phyloP scores from a whole-genome alignment of 495 filamentous ascomycete species.

The Hypoxylon lenormandii region DNA sequence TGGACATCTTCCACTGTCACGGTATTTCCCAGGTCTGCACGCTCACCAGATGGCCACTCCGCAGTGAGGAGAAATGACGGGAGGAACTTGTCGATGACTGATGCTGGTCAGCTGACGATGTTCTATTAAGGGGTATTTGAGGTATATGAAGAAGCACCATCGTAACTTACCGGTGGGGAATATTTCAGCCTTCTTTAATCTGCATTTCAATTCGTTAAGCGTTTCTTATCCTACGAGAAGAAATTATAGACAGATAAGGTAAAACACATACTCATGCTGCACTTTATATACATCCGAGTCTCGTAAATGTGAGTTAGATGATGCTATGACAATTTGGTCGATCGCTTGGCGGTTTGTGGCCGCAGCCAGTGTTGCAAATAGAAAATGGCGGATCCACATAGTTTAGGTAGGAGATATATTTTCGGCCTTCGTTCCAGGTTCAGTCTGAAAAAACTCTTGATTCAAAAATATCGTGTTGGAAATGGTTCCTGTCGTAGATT shows the following conservation, averaged over 20 bases:
- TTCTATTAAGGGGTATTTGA: neutral
- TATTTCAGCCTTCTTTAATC: conserved; percentile 69
- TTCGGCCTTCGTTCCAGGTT: neutral
- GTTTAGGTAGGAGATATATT: no score
- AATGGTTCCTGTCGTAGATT: neutral
- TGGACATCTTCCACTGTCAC: conserved; percentile 65
- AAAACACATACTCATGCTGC: conserved; percentile 29
- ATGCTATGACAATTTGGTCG: conserved; percentile 17
- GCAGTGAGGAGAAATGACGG: conserved; percentile 66
- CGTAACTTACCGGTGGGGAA: conserved; percentile 65
- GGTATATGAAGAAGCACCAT: neutral
- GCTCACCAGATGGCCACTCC: conserved; percentile 61
- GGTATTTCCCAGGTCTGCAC: conserved; percentile 71
- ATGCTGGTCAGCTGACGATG: conserved; percentile 2
- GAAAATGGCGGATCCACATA: conserved; percentile 10
- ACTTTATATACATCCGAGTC: conserved; percentile 32
- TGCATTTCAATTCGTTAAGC: conserved; percentile 42
- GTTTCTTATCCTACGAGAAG: neutral
- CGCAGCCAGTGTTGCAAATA: conserved; percentile 2
- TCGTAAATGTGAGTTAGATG: neutral
- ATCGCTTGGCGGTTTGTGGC: conserved; percentile 4
- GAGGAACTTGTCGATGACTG: conserved; percentile 73
- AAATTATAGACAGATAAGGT: neutral
- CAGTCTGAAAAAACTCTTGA: neutral
- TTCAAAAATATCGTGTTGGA: neutral